Evolutionary conservation across 805 yeast species (phyloP).

Genomic region (Teunomyces aglyptinius): DNA sequence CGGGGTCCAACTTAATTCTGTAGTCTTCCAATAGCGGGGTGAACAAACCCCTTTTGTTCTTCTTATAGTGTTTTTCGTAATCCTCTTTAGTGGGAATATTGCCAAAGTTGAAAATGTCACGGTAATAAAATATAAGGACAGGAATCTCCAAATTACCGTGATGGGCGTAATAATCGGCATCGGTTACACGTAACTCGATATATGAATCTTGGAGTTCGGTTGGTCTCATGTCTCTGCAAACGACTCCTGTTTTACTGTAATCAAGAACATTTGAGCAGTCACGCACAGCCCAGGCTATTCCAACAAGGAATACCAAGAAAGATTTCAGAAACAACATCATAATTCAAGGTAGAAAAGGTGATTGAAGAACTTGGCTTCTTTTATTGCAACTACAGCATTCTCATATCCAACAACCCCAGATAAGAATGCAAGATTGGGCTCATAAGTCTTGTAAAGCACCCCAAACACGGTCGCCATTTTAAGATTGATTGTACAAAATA

Average conservation of each 20-base stretch:
- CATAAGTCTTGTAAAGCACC: no score
- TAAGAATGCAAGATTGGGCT: no score
- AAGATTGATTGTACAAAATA: no score
- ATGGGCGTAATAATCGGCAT: constrained; percentile 3
- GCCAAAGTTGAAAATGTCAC: constrained; percentile 19
- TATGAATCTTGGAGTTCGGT: constrained; percentile 3
- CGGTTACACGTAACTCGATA: constrained; percentile 11
- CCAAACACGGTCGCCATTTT: no score
- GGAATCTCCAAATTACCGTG: constrained; percentile 18
- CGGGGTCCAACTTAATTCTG: constrained; percentile 12
- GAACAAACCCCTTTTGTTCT: background rate
- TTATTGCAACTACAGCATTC: no score
- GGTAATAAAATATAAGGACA: constrained; percentile 21
- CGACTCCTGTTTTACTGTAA: background rate
- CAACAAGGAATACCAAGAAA: no score
- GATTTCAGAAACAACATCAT: no score
- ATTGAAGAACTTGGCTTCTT: no score
- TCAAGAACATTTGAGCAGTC: background rate
- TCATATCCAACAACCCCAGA: no score
- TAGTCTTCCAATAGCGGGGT: constrained; percentile 6
- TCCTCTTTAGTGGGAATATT: constrained; percentile 15
- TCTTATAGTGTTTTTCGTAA: constrained; percentile 10
- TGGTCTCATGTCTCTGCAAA: constrained; percentile 3
- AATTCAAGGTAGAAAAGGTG: no score
- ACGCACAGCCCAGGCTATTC: no score